Percentiles rank a stretch among this genome's conserved stretches.
These are phyloP conservation scores for Sugiyamaella americana DNA, from an alignment of 805 yeast species.

Conservation along the genomic window DNA sequence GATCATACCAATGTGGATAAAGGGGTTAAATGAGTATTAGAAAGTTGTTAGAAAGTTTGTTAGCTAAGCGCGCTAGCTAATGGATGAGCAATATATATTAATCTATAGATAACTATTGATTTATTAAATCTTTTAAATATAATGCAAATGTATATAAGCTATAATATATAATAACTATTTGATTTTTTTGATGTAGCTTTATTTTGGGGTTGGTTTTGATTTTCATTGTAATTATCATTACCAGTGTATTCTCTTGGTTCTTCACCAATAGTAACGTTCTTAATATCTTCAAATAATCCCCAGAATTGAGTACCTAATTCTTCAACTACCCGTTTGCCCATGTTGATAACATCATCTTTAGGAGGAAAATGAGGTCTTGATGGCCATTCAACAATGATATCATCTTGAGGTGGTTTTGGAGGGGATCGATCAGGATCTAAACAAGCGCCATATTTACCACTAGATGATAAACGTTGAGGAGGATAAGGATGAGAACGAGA, in stretches of 20 bases:
- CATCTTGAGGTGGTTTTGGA: not conserved
- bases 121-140: not conserved
- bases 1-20: slow-evolving; percentile 19
- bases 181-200: not conserved
- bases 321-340: slow-evolving; percentile 31
- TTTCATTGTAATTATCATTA: not conserved
- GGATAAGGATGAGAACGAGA: too few relatives aligned
- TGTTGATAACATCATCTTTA: slow-evolving; percentile 25
- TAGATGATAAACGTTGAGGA: slow-evolving; percentile 1
- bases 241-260: slow-evolving; percentile 12
- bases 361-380: slow-evolving; percentile 16
- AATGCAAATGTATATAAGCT: slow-evolving; percentile 1
- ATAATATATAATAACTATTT: slow-evolving; percentile 16
- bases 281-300: slow-evolving; percentile 32
- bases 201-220: not conserved
- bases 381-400: slow-evolving; percentile 2
- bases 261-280: slow-evolving; percentile 32
- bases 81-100: not conserved
- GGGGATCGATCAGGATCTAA: slow-evolving; percentile 12
- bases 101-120: not conserved
- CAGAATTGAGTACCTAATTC: slow-evolving; percentile 32
- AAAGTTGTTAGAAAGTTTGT: not conserved
- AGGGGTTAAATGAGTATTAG: not conserved
- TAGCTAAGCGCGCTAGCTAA: too few relatives aligned
- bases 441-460: slow-evolving; percentile 9